Evolutionary conservation across 2,329 filamentous ascomycete species (phyloP), one percentile per base, ranked within the genome.

Genomic region (Pyricularia sp.): DNA sequence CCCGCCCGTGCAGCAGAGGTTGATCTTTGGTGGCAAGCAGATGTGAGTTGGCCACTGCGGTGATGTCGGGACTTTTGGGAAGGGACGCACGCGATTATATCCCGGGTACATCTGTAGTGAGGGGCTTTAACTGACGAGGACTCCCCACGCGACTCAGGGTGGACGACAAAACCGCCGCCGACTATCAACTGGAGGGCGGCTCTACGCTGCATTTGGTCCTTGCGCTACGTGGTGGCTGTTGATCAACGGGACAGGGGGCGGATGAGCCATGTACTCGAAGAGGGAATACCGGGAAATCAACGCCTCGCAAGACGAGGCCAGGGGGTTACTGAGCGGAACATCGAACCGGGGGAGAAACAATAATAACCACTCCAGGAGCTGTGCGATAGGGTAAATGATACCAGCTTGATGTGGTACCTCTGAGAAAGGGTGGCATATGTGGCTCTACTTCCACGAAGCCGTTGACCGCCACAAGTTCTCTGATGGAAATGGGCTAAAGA

Each of bases 1-100:
- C 72, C 93, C 94, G 59, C 94, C 94, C 0, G 92, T 94, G 22
- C 94, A 99, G 79, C 94, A 99, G 78, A 88, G 94, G 66, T 81
- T 99, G 69, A 99, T 99, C 73, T 97, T 89, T 74, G 92, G 93
- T 64, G 94, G 94, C 73, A 99, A 99, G 82, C 94, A 99, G 77
- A 97, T 99, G 94, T 97, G 79, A 67, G 81, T 76, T 16, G 61
- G 30, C 49, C 35, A 13, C 4, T 44, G 13, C 13, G 35, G 35
- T 44, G 1, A 44, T 44, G 3, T 44, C 35, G 8, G 8, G 35
- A 1, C 8, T 44, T 19, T 44, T 44, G 35, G 40, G 19, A 49
- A n/a, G 40, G 19, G 40, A 49, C 8, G n/a, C 40, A 5, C 2
- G 6, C 13, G 6, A 49, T 49, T n/a, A 49, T 3, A 49, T 8